Conservation (phyloP, 768 basidiomycete genomes). For the Cystobasidium onofrii region DNA sequence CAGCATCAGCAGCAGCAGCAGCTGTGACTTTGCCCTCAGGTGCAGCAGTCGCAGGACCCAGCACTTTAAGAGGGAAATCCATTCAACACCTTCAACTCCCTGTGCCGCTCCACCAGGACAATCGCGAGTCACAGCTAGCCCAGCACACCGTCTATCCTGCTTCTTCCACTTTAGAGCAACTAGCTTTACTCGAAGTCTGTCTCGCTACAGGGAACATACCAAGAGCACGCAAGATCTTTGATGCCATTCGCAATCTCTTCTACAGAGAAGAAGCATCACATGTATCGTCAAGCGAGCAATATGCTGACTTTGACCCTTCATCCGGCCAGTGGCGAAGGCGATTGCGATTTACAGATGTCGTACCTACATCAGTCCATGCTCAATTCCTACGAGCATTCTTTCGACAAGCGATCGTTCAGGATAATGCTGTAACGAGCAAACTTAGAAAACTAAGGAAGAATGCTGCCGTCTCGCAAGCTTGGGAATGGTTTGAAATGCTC, state of each 20-base stretch:
- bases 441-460: constrained; percentile 32
- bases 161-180: constrained; percentile 58
- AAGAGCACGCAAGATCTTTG: constrained; percentile 67
- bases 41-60: not conserved
- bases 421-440: not conserved
- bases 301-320: not conserved
- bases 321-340: not conserved
- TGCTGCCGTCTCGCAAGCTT: constrained; percentile 34
- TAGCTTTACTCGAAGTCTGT: constrained; percentile 77
- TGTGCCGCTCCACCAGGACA: not conserved
- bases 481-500: constrained; percentile 50
- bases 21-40: not conserved
- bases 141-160: constrained; percentile 51
- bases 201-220: constrained; percentile 67
- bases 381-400: constrained; percentile 40
- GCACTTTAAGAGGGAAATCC: not conserved
- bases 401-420: constrained; percentile 28
- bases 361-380: constrained; percentile 38
- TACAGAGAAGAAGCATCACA: not conserved
- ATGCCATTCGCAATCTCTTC: constrained; percentile 51
- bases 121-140: not conserved
- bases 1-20: not conserved
- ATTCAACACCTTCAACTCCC: not conserved
- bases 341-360: constrained; percentile 23
- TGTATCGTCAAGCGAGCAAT: not conserved